A percentile compares a stretch with the other conserved stretches of the same genome.
These are phyloP conservation scores for Hypoxylon fragiforme DNA, from an alignment of 495 filamentous ascomycete species.

Conservation along the genomic window DNA sequence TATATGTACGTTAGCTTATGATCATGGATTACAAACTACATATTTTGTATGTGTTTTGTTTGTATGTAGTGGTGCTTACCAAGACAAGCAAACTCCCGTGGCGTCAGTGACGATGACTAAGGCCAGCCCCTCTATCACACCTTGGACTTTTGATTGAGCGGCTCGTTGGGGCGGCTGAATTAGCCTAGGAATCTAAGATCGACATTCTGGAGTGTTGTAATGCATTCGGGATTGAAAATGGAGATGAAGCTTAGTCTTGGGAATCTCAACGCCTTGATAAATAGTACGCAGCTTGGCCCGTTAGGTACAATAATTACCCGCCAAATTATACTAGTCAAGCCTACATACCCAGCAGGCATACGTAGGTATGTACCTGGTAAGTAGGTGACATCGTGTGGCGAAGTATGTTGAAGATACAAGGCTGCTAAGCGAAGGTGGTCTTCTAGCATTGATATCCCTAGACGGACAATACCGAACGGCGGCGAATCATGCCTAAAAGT, in stretches of 20 bases:
- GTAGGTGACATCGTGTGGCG: too few relatives aligned
- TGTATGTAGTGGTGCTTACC: too few relatives aligned
- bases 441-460: background rate
- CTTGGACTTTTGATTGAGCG: background rate
- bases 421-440: background rate
- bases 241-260: background rate
- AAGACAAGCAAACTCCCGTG: background rate
- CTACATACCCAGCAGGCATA: too few relatives aligned
- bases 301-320: conserved; percentile 7
- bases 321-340: conserved; percentile 17
- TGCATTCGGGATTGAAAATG: background rate
- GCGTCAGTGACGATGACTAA: background rate
- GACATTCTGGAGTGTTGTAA: background rate
- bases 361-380: too few relatives aligned
- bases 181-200: background rate
- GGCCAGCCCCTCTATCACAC: background rate
- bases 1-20: background rate
- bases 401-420: conserved; percentile 4
- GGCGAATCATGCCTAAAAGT: conserved; percentile 15
- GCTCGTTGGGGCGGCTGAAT: conserved; percentile 1
- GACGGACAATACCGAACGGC: conserved; percentile 1
- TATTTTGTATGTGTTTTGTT: too few relatives aligned
- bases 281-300: conserved; percentile 5
- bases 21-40: too few relatives aligned
- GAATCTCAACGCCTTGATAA: conserved; percentile 7